Evolutionary conservation across 148 eudicot species (phyloP).

Genomic region (Selenicereus undatus): DNA sequence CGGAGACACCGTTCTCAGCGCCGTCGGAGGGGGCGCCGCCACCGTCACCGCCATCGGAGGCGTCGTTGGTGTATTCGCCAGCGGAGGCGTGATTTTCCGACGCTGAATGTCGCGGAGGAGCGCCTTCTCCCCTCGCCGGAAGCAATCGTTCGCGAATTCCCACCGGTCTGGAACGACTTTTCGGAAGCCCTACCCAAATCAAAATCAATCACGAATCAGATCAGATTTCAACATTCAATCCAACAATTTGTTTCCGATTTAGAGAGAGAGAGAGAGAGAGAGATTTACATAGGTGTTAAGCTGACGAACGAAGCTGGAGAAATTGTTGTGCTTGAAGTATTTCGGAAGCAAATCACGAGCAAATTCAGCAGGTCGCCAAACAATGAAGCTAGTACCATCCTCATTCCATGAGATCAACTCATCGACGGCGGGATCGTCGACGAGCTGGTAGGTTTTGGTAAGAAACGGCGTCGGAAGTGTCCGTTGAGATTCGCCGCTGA

Average conservation of each 20-base stretch:
- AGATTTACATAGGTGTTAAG: constrained; percentile 70
- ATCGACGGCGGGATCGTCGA: constrained; percentile 63
- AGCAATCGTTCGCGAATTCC: constrained; percentile 82
- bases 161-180: constrained; percentile 69
- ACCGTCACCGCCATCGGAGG: neutral
- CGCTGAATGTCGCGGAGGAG: constrained; percentile 71
- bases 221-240: neutral
- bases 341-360: constrained; percentile 80
- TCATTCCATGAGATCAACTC: constrained; percentile 80
- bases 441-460: constrained; percentile 69
- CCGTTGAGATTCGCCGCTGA: constrained; percentile 43
- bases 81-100: constrained; percentile 48
- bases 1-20: constrained; percentile 31
- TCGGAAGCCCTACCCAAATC: constrained; percentile 30
- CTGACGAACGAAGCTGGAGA: constrained; percentile 89
- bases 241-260: neutral
- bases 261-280: neutral
- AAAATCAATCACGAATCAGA: neutral
- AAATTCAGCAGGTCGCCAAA: constrained; percentile 85
- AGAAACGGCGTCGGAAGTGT: constrained; percentile 74
- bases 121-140: constrained; percentile 56
- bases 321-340: constrained; percentile 81
- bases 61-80: constrained; percentile 11
- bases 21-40: neutral
- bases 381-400: constrained; percentile 72